Evolutionary conservation across 2,329 filamentous ascomycete genomes (phyloP).

Genomic region (Trichoderma koningii): DNA sequence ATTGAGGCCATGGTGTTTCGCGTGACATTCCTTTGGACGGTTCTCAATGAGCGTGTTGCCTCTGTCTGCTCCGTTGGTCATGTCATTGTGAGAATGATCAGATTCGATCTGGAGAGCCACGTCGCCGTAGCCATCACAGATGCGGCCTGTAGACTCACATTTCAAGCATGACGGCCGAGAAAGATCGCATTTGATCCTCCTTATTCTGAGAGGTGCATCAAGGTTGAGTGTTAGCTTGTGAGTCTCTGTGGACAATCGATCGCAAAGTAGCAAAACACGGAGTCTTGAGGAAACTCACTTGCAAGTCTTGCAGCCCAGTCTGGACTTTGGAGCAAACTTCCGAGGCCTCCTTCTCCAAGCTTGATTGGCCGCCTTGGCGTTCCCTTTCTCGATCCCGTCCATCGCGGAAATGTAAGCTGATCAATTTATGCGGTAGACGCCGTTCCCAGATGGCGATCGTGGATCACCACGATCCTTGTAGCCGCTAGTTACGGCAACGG

Average conservation of each 20-base stretch:
- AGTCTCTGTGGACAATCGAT: background rate
- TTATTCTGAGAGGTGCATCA: background rate
- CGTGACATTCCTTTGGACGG: background rate
- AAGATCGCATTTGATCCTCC: constrained; percentile 6
- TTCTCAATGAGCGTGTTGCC: background rate
- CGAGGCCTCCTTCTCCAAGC: constrained; percentile 18
- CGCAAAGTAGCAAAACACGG: background rate
- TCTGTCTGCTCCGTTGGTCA: background rate
- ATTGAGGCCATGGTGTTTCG: background rate
- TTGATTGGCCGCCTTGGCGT: background rate
- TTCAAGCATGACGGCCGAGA: constrained; percentile 10
- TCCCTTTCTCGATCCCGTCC: background rate
- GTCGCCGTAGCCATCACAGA: background rate
- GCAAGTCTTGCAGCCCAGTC: constrained; percentile 16
- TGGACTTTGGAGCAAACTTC: constrained; percentile 16
- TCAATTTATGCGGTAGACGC: background rate
- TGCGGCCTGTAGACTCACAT: constrained; percentile 4
- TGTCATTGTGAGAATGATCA: background rate
- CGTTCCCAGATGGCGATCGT: background rate
- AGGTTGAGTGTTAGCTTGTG: background rate
- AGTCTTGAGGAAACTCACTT: background rate
- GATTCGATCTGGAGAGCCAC: background rate
- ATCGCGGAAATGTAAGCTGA: background rate
- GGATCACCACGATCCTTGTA: background rate
- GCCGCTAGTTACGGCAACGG: background rate